Evolutionary conservation across 371 early-diverging fungal genomes (phyloP), one percentile per base, ranked within the genome.

Genomic region (Coemansia linderi): DNA sequence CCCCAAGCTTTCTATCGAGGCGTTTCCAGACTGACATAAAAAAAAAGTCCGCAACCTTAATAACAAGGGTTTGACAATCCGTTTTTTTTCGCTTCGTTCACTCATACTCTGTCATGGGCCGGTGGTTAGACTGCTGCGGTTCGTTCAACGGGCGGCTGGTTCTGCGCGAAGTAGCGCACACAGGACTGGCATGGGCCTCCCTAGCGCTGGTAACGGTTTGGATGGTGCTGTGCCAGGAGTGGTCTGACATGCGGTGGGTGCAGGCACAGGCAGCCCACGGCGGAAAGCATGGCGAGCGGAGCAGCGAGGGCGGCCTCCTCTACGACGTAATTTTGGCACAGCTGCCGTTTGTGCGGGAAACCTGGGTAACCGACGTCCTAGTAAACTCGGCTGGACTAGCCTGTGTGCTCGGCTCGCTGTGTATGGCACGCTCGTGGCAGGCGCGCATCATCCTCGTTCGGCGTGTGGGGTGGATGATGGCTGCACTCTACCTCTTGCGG

Each of bases 401-500:
- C 31, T 56, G 61, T 6, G 36, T 80, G 3, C 8, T 65, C 12
- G 81, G 73, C n/a, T 57, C 65, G 43, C 7, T 73, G 56, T 12
- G 65, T 4, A 67, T 77, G 66, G 52, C 63, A 1, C 69, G 63
- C 37, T 68, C 68, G 0, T 83, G 80, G 81, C 69, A 61, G 5
- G 70, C 84, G 3, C 82, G 89, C 15, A 67, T 81, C 12, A 84
- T 88, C 27, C 71, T 88, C 3, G 38, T 90, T 24, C 82, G 92
- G 13, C 84, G 92, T 22, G 80, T 84, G 19, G 73, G 80, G 12
- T 88, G 89, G 83, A 78, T 90, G 46, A 83, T 88, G 62, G 84
- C 85, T 0, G 69, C 77, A 0, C 65, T 92, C 15, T 90, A 89
- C 56, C 66, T 88, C 6, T 79, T 88, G 48, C 84, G 91, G 40